Conservation (phyloP, 2,329 filamentous ascomycete genomes). For the Blastomyces parvus region DNA sequence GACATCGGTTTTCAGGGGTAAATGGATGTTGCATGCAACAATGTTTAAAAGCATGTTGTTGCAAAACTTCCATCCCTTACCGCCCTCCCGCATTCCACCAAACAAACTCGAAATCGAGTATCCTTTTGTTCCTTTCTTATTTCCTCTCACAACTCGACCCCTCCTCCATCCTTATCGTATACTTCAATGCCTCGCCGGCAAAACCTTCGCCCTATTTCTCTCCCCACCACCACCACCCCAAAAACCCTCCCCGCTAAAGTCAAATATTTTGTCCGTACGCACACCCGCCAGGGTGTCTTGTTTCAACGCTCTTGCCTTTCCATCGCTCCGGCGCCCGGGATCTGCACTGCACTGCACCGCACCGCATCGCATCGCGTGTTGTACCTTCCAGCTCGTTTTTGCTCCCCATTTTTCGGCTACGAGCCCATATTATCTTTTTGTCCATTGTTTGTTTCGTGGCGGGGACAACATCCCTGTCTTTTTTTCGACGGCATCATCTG, state of each 20-base stretch:
- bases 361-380: not conserved
- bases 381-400: not conserved
- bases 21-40: not conserved
- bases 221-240: too few relatives aligned
- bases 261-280: not conserved
- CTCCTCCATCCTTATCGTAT: not conserved
- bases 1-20: not conserved
- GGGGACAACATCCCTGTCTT: not conserved
- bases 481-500: not conserved
- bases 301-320: not conserved
- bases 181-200: constrained; percentile 4
- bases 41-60: not conserved
- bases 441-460: not conserved
- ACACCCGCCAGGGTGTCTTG: not conserved
- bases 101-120: not conserved
- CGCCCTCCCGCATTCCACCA: not conserved
- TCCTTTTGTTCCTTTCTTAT: not conserved
- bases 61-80: not conserved
- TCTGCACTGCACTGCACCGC: not conserved
- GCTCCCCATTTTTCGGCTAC: not conserved
- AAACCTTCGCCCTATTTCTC: not conserved
- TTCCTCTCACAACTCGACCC: not conserved
- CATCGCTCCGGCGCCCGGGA: not conserved
- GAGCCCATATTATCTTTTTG: not conserved
- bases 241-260: not conserved